These are phyloP conservation scores for Scedosporium dehoogii DNA, from an alignment of 2,329 filamentous ascomycete genomes.

Conservation along the genomic window DNA sequence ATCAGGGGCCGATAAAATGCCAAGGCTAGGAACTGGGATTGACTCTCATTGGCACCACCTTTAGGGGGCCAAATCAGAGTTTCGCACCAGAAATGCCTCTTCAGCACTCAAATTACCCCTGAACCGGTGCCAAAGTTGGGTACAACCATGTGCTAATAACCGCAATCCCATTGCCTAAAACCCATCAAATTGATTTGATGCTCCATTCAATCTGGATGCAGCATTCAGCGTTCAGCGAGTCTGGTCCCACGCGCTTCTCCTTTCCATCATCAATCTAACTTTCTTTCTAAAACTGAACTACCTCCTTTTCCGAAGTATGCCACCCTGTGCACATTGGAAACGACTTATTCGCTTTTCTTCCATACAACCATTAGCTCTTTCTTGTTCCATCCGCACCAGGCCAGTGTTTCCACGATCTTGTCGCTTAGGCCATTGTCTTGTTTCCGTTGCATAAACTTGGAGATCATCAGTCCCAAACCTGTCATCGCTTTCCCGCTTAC, in stretches of 20 bases:
- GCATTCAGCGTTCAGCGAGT: not conserved
- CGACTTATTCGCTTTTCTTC: not conserved
- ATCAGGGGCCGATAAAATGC: not conserved
- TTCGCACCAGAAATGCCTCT: not conserved
- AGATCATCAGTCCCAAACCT: not conserved
- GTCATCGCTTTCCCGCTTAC: not conserved
- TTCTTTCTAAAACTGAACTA: not conserved
- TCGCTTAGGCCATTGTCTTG: not conserved
- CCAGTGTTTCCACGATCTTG: not conserved
- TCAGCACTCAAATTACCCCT: not conserved
- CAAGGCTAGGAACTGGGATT: not conserved
- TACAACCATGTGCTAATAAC: not conserved
- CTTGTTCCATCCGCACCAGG: not conserved
- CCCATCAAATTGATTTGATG: not conserved
- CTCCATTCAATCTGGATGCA: not conserved
- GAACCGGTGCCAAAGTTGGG: not conserved
- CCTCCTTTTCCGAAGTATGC: not conserved
- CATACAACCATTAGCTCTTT: not conserved
- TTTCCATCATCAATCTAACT: conserved; percentile 1
- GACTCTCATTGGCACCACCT: not conserved
- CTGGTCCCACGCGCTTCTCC: not conserved
- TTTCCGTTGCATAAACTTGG: not conserved
- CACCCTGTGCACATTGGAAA: not conserved
- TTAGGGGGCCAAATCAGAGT: not conserved
- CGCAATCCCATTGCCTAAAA: not conserved